Conservation (phyloP, 2,329 filamentous ascomycete genomes). For the Colletotrichum sp. region DNA sequence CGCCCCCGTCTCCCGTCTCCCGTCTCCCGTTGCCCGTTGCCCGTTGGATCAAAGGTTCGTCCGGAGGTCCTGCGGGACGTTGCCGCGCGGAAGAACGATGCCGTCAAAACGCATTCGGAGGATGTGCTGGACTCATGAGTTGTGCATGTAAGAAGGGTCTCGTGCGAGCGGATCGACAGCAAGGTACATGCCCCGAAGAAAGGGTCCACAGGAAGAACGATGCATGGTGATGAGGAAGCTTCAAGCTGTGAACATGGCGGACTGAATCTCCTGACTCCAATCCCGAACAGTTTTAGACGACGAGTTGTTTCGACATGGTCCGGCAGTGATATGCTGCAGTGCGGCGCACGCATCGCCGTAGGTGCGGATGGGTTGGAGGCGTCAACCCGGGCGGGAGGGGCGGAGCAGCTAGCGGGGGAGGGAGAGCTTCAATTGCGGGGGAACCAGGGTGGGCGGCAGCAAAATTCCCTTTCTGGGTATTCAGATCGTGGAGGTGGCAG, state of each 20-base stretch:
- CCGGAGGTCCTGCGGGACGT: not conserved
- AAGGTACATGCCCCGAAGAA: not conserved
- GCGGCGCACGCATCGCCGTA: not conserved
- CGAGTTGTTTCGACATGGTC: not conserved
- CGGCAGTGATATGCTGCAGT: not conserved
- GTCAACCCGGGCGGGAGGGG: not conserved
- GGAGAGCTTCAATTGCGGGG: conserved; percentile 3
- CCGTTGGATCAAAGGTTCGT: not conserved
- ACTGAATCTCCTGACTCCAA: not conserved
- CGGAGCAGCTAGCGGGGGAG: not conserved
- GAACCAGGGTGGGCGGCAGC: not conserved
- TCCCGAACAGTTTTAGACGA: not conserved
- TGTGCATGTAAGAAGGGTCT: not conserved
- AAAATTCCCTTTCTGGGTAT: conserved; percentile 23
- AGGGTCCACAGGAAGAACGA: not conserved
- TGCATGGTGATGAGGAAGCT: not conserved
- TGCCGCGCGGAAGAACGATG: not conserved
- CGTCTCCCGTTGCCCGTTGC: not conserved
- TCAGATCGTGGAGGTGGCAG: conserved; percentile 12
- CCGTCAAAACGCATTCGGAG: not conserved
- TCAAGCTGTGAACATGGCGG: not conserved
- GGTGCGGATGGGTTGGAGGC: not conserved
- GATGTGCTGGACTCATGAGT: not conserved
- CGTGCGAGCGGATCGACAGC: not conserved
- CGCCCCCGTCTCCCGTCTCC: not conserved